phyloP scores from a whole-genome alignment of 1,284 basidiomycete species.

The Sporisorium graminicola region DNA sequence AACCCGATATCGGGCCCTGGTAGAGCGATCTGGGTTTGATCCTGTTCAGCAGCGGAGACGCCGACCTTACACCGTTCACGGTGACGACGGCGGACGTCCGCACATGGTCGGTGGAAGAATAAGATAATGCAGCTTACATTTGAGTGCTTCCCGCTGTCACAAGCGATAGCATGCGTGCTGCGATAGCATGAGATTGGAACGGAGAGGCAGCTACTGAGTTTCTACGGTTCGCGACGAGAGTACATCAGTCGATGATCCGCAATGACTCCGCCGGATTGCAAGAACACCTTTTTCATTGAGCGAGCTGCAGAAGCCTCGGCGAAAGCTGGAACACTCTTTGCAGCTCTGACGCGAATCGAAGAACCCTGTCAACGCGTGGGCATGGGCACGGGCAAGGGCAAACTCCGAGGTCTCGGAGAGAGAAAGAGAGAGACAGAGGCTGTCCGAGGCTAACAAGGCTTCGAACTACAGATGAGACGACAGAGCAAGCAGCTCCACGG shows the following conservation, averaged over 20 bases:
- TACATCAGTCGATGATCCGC: not conserved
- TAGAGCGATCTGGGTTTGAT: not conserved
- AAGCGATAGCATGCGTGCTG: no score
- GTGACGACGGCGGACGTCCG: not conserved
- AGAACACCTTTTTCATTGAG: not conserved
- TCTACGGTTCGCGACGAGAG: no score
- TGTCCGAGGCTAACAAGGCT: not conserved
- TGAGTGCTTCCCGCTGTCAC: slow-evolving; percentile 1
- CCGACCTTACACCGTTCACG: not conserved
- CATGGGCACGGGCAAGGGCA: not conserved
- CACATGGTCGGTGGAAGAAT: not conserved
- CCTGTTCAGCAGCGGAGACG: not conserved
- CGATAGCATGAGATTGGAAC: not conserved
- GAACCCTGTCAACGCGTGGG: not conserved
- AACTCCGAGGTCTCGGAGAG: not conserved
- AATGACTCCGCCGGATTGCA: not conserved
- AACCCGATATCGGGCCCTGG: not conserved
- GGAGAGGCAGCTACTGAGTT: not conserved
- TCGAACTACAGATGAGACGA: not conserved
- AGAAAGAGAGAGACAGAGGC: not conserved
- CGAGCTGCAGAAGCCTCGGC: not conserved
- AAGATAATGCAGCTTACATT: not conserved
- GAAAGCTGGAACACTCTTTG: not conserved
- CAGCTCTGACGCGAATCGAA: not conserved
- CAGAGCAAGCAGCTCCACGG: not conserved